Evolutionary conservation across 805 yeast genomes (phyloP), one percentile per base, ranked within the genome.

Genomic region (Kodamaea hsintzibuensis): DNA sequence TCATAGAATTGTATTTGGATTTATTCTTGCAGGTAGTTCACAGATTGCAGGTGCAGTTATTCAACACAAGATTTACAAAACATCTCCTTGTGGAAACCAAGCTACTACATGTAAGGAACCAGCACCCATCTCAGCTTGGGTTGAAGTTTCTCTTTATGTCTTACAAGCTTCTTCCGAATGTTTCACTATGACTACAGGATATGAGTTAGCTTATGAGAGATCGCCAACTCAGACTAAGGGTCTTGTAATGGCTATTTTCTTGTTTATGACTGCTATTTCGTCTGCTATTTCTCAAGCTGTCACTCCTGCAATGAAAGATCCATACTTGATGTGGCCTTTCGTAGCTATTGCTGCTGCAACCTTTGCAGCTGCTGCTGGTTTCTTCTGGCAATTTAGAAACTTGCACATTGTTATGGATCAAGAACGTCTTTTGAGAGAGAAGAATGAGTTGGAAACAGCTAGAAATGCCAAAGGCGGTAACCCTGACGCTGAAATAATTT

Each of bases 151-250:
- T 16, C 51, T 60, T 43, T 78, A 72, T 56, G 62, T 73, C n/a
- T 62, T 80, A 47, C 74, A 75, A 38, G 85, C 84, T 17, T 70
- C 74, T 9, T 80, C 82, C 48, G 85, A 82, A 62, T 79, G 83
- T 64, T 80, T 80, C 60, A 78, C 82, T 10, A 73, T 66, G 50
- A 74, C 76, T 22, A 79, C 84, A 9, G 82, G 78, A 39, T 81
- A 80, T 59, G 84, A 81, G 62, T 66, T 81, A 53, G 84, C 85
- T 0, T 82, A 81, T 63, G 73, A 82, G 3, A 69, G 80, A 61
- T 70, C 84, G 4, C 83, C 84, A 35, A 75, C 71, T 7, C 68
- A 72, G 42, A 75, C 81, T 80, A 76, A 77, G 60, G 78, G 83
- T 42, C 69, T 81, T 54, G 82, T 80, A 12, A 68, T 78, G 71